Base-by-base conservation (phyloP, 2,329 filamentous ascomycete species). In the Monascus ruber region DNA sequence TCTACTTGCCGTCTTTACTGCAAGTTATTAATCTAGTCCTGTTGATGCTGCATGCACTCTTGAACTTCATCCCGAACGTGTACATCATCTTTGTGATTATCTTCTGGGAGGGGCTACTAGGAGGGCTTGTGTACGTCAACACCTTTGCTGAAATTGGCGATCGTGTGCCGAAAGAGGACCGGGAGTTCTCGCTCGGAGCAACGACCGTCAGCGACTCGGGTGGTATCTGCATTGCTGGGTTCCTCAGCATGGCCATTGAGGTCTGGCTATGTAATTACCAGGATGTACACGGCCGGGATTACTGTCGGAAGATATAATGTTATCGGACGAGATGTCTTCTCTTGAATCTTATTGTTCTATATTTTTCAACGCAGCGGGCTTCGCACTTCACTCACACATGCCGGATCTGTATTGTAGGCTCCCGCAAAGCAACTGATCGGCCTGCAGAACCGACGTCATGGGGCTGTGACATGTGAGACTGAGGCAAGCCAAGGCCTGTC, bases 101-200 rank as follows among this genome's bases (percentile, higher is more conserved):
- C 17, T 91, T 96, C 55, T 96, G 89, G 89, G 91, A 96, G 59
- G 91, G 91, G 0, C 62, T 96, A 8, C 69, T 98, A 0, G 91
- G 91, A 1, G 91, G 91, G 0, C 71, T 86, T 3, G 91, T 96
- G 0, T 98, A 98, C 53, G 88, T 96, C 43, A 94, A 89, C 53
- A 94, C 88, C 0, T 98, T 96, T 62, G 86, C 88, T 0, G 85
- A 93, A 57, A 95, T 98, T 45, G 82, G 86, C 58, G 86, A 95
- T 52, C 79, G 80, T 5, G 79, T 95, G 1, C 77, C 79, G 0
- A 68, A 73, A 4, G 75, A 79, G 27, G 87, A 95, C 38, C 74
- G 89, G 5, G 91, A 98, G 63, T 96, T 96, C 55, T 93, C 85
- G 43, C 66, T 98, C 1, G 80, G 85, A 0, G 89, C 88, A 0